Evolutionary conservation across 768 basidiomycete genomes (phyloP), one percentile per base, ranked within the genome.

Genomic region (Dendrothele bispora): DNA sequence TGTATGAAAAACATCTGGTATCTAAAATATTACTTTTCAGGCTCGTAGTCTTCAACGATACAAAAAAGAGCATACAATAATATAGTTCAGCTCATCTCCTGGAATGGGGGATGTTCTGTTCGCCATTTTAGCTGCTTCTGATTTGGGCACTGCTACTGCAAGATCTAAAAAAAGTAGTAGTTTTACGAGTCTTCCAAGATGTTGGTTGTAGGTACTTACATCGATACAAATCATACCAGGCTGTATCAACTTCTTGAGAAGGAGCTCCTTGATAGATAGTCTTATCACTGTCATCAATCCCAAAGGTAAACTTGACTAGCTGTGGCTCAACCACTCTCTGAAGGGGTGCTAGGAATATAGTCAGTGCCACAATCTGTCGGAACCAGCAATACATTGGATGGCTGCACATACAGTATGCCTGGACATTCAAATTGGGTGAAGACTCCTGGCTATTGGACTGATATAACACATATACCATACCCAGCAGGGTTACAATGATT

Each of bases 51-150:
- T n/a, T n/a, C n/a, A n/a, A n/a, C n/a, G n/a, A n/a, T n/a, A n/a
- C 7, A n/a, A 38, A 8, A 38, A 38, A 24, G 12, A 32, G 25
- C 27, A 29, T 43, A 43, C 42, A 14, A 32, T 35, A 14, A 35
- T 44, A 27, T 44, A 44, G 18, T 44, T 44, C n/a, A n/a, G n/a
- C 15, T 44, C 43, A 44, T 44, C 43, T 12, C 30, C 43, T 24
- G 43, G 43, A 25, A 35, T 44, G 14, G 43, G 43, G 12, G 32
- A 34, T 21, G 43, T 44, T 21, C 17, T 32, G 25, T 44, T 35
- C 4, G 43, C 32, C 20, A 44, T 34, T 12, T 44, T 44, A 3
- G 32, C 32, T 4, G 43, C 43, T 44, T 44, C 43, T 7, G 30
- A 35, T 10, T 44, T 35, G 4, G 30, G 43, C 20, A 44, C 32